Evolutionary conservation across 148 eudicot species (phyloP).

Genomic region (Mesembryanthemum crystallinum): DNA sequence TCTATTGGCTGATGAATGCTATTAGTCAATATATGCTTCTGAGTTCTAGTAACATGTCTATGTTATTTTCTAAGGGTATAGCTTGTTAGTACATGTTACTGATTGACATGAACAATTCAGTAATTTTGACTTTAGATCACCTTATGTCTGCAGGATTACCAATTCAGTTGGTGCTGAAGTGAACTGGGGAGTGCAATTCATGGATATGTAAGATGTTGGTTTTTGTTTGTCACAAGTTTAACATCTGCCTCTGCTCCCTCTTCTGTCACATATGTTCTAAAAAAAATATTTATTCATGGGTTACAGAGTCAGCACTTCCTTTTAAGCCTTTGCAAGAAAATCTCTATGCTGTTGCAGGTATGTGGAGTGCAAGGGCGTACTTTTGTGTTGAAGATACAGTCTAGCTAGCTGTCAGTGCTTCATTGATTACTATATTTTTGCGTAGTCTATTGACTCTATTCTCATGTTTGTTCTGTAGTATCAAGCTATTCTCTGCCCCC

Average conservation of each 20-base stretch:
- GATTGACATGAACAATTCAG: neutral
- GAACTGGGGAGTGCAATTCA: conserved; percentile 98
- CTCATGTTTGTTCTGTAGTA: too few relatives aligned
- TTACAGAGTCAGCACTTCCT: conserved; percentile 67
- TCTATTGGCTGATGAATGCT: too few relatives aligned
- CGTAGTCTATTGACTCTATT: neutral
- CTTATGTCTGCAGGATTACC: conserved; percentile 57
- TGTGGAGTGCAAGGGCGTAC: conserved; percentile 78
- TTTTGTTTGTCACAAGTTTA: neutral
- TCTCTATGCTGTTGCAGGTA: conserved; percentile 78
- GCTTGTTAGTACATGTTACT: neutral
- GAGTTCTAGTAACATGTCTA: neutral
- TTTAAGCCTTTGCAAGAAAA: conserved; percentile 77
- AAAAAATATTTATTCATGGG: conserved; percentile 14
- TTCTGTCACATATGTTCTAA: conserved; percentile 16
- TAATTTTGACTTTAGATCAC: conserved; percentile 7
- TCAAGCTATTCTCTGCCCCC: neutral
- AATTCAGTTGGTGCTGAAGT: conserved; percentile 98
- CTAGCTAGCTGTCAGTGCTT: neutral
- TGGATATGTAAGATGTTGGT: conserved; percentile 66
- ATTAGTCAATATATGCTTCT: neutral
- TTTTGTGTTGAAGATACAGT: conserved; percentile 68
- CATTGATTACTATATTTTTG: neutral
- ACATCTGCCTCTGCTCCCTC: conserved; percentile 7
- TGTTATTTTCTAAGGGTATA: neutral